phyloP scores from a whole-genome alignment of 345 rosid genomes.

The Cardamine occulta region DNA sequence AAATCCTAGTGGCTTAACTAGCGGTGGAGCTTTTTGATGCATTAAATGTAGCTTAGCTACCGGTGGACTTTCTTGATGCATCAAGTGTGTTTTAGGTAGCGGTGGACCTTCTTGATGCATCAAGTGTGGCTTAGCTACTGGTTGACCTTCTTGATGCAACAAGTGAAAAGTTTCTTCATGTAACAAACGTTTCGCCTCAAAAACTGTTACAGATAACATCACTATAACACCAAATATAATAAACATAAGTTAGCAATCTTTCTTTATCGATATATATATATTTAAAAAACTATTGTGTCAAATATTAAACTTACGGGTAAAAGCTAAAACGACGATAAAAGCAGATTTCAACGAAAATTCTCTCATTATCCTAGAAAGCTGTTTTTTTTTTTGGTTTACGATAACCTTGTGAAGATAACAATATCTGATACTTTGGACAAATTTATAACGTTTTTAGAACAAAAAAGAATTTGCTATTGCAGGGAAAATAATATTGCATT shows the following conservation, averaged over 20 bases:
- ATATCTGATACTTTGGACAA: not conserved
- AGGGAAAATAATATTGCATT: not conserved
- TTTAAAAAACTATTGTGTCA: too few relatives aligned
- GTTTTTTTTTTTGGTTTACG: too few relatives aligned
- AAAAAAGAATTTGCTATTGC: not conserved
- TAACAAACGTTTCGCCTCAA: constrained; percentile 21
- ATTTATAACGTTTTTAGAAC: not conserved
- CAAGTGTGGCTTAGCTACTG: not conserved
- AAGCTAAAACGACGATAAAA: constrained; percentile 16
- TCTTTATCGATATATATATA: not conserved
- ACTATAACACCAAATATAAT: constrained; percentile 11
- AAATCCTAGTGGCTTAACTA: not conserved
- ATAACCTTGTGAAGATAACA: not conserved
- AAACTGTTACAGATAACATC: constrained; percentile 15
- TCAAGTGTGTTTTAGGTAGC: not conserved
- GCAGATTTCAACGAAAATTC: not conserved
- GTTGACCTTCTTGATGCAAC: not conserved
- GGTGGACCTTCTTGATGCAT: not conserved
- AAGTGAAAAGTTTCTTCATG: constrained; percentile 3
- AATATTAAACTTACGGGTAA: constrained; percentile 11
- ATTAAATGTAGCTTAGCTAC: not conserved
- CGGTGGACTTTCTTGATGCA: not conserved
- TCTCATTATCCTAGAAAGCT: not conserved
- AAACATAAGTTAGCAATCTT: not conserved
- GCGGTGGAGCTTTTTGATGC: not conserved